Conservation (phyloP, 371 early-diverging fungal genomes). For the Mucor plumbeus region DNA sequence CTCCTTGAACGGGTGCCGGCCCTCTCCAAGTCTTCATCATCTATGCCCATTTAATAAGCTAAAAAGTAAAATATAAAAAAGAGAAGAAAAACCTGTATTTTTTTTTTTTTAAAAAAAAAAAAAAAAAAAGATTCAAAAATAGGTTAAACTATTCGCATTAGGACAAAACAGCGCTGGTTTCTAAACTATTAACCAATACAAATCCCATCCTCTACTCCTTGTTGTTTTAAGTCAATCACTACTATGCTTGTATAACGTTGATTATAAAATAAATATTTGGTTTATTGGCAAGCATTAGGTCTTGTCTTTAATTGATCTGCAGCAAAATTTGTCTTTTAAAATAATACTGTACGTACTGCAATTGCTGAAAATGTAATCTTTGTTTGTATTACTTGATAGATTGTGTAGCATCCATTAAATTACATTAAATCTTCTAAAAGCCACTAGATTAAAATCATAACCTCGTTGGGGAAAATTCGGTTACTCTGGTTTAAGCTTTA, state of each 20-base stretch:
- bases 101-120: too few relatives aligned
- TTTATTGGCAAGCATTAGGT: not conserved
- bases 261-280: not conserved
- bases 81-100: not conserved
- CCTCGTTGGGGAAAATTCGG: too few relatives aligned
- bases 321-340: not conserved
- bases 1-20: conserved; percentile 33
- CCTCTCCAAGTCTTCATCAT: conserved; percentile 32
- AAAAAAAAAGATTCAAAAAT: not conserved
- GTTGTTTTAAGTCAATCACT: not conserved
- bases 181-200: not conserved
- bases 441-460: too few relatives aligned
- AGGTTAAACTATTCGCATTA: not conserved
- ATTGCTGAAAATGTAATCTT: not conserved
- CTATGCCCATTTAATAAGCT: conserved; percentile 3
- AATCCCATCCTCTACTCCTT: not conserved
- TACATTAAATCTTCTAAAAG: not conserved
- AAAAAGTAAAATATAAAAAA: not conserved
- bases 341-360: not conserved
- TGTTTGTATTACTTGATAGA: not conserved
- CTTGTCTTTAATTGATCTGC: not conserved
- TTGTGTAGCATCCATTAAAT: not conserved
- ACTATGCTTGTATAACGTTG: too few relatives aligned
- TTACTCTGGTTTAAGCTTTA: too few relatives aligned
- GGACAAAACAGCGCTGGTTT: not conserved